Base-by-base conservation (phyloP, 208 protist species). In the Leishmania tropica region DNA sequence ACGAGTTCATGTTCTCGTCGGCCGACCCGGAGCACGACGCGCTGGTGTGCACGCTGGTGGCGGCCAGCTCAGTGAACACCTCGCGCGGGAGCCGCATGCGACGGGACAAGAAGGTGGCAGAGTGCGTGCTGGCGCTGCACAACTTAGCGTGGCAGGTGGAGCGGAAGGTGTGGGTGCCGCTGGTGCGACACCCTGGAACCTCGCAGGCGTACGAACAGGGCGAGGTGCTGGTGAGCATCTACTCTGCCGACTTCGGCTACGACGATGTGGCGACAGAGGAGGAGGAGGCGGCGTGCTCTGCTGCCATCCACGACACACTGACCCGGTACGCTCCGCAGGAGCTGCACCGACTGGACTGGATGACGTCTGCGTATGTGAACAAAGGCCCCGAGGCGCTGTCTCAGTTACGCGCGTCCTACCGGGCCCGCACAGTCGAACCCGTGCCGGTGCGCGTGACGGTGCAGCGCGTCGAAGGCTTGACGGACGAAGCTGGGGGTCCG, bases 331-430 rank as follows among this genome's bases (percentile, higher is more conserved):
- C 91, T 15, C 92, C 91, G 17, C 62, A 90, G 78, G 89, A 95
- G 81, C 86, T 97, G 74, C 94, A 97, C 80, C 90, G 91, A 62
- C 83, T 95, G 35, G 92, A 97, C 78, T 97, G 92, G 91, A 87
- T 94, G 81, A 80, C 79, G 45, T 72, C 64, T 35, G 73, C 79
- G 47, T 75, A 84, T 58, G 70, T 79, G 37, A 58, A 86, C 67
- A 83, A 83, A n/a, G 62, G 79, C 0, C 58, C 79, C 3, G 60
- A 70, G 67, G 75, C 53, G 21, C 77, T 81, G 83, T 45, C 67
- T 48, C 73, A 83, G 76, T 75, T 83, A 78, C 80, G 75, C 53
- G 47, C 60, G 53, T 81, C 54, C 2, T 85, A 79, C 64, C 75
- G 71, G 5, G 56, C 60, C 60, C 76, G 76, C 76, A 81, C 75